phyloP scores from a whole-genome alignment of 495 filamentous ascomycete species.

The Talaromyces stipitatus region DNA sequence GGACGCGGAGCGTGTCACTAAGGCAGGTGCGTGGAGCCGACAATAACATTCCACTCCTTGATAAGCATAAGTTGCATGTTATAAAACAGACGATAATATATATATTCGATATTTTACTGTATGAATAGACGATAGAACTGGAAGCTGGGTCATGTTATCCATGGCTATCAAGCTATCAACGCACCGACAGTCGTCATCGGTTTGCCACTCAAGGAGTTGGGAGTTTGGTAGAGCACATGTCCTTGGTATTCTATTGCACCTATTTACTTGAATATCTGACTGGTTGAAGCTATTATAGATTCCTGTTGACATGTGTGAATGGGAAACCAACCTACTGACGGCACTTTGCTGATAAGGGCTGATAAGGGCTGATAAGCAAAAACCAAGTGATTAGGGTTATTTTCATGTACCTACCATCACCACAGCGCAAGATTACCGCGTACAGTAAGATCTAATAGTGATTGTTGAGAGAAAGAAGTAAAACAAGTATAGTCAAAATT shows the following conservation, averaged over 20 bases:
- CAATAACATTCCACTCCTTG: not conserved
- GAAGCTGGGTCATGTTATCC: not conserved
- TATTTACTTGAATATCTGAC: too few species aligned
- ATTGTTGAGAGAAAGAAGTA: too few species aligned
- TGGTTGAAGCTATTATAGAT: too few species aligned
- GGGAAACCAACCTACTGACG: too few species aligned
- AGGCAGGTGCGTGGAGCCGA: not conserved
- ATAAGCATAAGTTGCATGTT: not conserved
- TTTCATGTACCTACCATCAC: too few species aligned
- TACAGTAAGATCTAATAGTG: too few species aligned
- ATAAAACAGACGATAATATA: not conserved
- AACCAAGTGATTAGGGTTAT: too few species aligned
- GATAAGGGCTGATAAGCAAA: too few species aligned
- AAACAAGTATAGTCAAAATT: not conserved
- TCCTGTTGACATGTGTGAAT: too few species aligned
- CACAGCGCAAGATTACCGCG: too few species aligned
- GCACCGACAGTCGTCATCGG: not conserved
- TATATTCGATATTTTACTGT: not conserved
- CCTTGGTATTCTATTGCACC: too few species aligned
- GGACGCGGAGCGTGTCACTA: slow-evolving; percentile 1
- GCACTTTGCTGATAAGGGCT: too few species aligned
- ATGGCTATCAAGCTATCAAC: not conserved
- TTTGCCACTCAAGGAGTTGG: not conserved
- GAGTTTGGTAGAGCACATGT: not conserved
- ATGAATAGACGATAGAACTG: not conserved